phyloP scores from a whole-genome alignment of 495 filamentous ascomycete genomes.

The Hypoxylon trugodes region DNA sequence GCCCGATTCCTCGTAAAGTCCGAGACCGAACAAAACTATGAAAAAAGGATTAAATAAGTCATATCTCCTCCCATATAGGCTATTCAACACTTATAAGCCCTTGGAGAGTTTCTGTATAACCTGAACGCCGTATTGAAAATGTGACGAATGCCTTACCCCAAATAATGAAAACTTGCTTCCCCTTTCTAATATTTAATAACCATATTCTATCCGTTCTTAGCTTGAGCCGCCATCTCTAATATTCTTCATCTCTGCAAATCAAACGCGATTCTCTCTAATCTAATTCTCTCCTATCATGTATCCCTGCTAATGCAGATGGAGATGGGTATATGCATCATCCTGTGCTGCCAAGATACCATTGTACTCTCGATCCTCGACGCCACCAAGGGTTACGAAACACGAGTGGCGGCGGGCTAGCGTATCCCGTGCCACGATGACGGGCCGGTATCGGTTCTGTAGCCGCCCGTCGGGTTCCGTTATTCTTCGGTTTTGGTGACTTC shows the following conservation, averaged over 20 bases:
- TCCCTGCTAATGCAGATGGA: not conserved
- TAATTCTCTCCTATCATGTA: not conserved
- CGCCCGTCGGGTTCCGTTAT: not conserved
- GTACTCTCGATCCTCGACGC: conserved; percentile 14
- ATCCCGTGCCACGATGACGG: not conserved
- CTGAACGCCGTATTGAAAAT: conserved; percentile 16
- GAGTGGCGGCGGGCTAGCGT: not conserved
- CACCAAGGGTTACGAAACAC: conserved; percentile 22
- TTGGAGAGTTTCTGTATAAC: conserved; percentile 1
- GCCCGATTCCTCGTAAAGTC: not conserved
- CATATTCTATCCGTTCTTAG: conserved; percentile 17
- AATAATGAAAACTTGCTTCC: not conserved
- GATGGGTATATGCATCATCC: conserved; percentile 16
- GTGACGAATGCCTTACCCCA: conserved; percentile 1
- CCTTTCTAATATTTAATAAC: conserved; percentile 6
- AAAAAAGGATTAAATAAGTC: conserved; percentile 3
- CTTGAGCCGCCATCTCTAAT: conserved; percentile 41
- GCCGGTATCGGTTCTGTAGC: conserved; percentile 15
- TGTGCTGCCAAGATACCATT: conserved; percentile 39
- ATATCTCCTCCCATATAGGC: not conserved
- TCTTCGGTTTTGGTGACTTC: conserved; percentile 5
- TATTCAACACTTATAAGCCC: conserved; percentile 4
- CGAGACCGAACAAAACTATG: not conserved
- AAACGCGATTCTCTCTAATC: conserved; percentile 8
- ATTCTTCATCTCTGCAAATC: conserved; percentile 17